Evolutionary conservation across 2,329 filamentous ascomycete genomes (phyloP), one percentile per base, ranked within the genome.

Genomic region (Hortaea werneckii): DNA sequence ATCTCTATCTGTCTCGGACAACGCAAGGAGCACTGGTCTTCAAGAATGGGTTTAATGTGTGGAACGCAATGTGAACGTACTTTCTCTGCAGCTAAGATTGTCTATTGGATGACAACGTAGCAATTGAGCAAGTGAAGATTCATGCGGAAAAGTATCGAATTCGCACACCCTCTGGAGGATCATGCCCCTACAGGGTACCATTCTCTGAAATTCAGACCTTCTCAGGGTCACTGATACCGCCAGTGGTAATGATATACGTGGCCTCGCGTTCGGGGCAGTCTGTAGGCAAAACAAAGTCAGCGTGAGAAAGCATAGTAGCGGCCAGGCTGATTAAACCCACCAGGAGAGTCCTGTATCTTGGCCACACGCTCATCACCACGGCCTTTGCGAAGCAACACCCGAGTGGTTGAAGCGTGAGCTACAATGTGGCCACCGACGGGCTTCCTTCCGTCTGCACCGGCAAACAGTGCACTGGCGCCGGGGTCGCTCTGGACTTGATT

Each of bases 401-500:
- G 72, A 35, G 81, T 84, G 2, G 80, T 76, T 43, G 79, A 83
- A 43, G 80, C 80, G 62, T 85, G 80, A 34, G 80, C 80, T 29
- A 85, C 75, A 45, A 84, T 76, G 64, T 85, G 80, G 11, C 80
- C 81, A 50, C 79, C 78, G 41, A 80, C 75, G 41, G 80, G 79
- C 60, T 83, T 83, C 40, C 80, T 73, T 40, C 81, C 81, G 65
- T 84, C 81, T 46, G 78, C 79, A 52, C 79, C 75, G 42, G 79
- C 77, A 58, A 84, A 84, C 8, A 84, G 68, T 40, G 80, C 77
- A 60, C 73, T 83, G 8, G 80, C 81, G 50, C 81, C 80, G 10
- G 81, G 81, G 54, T 84, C 81, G 47, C 78, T 82, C 65, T 83
- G 80, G 32, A 85, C 81, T 65, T 85, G 81, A 53, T 84, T 85